phyloP scores from a whole-genome alignment of 148 eudicot species.

The Spergularia marina region DNA sequence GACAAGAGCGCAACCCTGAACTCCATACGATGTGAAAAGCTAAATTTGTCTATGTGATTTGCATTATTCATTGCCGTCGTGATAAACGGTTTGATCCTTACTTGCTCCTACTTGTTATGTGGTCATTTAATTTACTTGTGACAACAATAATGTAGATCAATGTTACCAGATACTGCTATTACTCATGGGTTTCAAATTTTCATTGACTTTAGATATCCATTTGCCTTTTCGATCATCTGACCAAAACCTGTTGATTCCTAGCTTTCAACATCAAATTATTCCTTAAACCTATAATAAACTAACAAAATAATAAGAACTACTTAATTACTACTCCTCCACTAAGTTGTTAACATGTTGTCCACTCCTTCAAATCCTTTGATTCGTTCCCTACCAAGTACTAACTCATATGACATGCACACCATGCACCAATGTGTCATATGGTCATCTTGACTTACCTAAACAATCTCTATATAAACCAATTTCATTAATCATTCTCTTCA shows the following conservation, averaged over 20 bases:
- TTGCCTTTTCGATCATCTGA: neutral
- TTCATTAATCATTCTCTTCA: neutral
- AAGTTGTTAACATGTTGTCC: constrained; percentile 21
- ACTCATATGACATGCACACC: constrained; percentile 14
- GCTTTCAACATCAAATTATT: neutral
- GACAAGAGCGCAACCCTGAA: too few relatives aligned
- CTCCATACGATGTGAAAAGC: too few relatives aligned
- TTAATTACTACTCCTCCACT: constrained; percentile 9
- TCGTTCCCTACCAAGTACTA: neutral
- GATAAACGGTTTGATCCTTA: too few relatives aligned
- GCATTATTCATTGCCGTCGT: too few relatives aligned
- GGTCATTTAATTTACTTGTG: too few relatives aligned
- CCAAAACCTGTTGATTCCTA: neutral
- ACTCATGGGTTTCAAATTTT: too few relatives aligned
- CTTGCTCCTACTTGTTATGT: too few relatives aligned
- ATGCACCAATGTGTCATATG: neutral
- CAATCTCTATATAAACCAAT: constrained; percentile 13
- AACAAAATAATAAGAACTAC: neutral
- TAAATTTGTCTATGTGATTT: too few relatives aligned
- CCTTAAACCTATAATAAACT: neutral
- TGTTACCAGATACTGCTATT: too few relatives aligned
- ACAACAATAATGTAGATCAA: too few relatives aligned
- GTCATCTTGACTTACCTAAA: neutral
- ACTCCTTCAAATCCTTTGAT: constrained; percentile 13
- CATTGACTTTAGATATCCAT: neutral